Evolutionary conservation across 2,329 filamentous ascomycete species (phyloP).

Genomic region (Didymella pomorum): DNA sequence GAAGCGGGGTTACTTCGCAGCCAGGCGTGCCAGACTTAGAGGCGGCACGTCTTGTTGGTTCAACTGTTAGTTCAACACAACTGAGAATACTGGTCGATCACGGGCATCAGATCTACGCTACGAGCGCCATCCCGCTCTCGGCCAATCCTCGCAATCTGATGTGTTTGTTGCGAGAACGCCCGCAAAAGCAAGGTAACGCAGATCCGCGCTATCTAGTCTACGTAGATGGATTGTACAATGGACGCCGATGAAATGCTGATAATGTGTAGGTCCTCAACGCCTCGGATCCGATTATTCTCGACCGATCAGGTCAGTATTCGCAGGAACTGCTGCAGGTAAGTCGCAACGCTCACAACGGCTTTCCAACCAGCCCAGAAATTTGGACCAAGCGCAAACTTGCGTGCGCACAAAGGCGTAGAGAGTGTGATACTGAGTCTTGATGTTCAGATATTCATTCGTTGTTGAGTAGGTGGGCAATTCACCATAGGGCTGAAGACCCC

Average conservation of each 20-base stretch:
- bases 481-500: background rate
- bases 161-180: constrained; percentile 3
- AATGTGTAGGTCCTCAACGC: constrained; percentile 4
- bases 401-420: background rate
- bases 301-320: background rate
- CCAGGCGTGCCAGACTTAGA: constrained; percentile 1
- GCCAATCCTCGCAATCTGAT: constrained; percentile 22
- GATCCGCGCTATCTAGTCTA: constrained; percentile 18
- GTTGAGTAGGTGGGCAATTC: background rate
- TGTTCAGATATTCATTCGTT: background rate
- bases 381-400: background rate
- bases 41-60: constrained; percentile 11
- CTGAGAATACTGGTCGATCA: constrained; percentile 24
- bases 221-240: constrained; percentile 3
- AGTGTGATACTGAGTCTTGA: background rate
- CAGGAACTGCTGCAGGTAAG: background rate
- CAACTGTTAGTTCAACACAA: no score
- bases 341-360: background rate
- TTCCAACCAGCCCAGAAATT: background rate
- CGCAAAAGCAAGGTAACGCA: constrained; percentile 16
- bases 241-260: constrained; percentile 19
- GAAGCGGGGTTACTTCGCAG: constrained; percentile 10
- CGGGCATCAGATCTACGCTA: constrained; percentile 28
- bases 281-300: background rate
- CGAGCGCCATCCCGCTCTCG: constrained; percentile 23